Conservation (phyloP, 176 grass and related monocot species). For the Carex littledalei region DNA sequence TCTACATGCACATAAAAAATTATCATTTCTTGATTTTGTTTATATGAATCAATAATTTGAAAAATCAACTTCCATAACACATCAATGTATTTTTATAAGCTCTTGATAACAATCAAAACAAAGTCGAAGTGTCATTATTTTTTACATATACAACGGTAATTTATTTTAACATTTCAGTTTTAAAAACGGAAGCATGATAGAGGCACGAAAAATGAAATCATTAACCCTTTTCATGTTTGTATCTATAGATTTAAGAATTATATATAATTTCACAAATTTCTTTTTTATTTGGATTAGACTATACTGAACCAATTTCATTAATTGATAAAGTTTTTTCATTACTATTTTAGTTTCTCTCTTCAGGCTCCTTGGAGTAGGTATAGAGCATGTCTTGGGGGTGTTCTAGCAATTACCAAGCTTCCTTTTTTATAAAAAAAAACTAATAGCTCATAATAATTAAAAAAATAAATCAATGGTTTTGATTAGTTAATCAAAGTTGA, state of each 20-base stretch:
- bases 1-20: no score
- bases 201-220: no score
- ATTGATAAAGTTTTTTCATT: background rate
- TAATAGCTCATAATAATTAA: background rate
- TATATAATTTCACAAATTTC: background rate
- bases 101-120: no score
- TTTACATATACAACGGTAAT: no score
- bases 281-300: background rate
- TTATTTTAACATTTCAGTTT: no score
- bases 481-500: slow-evolving; percentile 18
- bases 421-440: background rate
- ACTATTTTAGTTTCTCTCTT: background rate
- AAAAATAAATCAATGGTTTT: background rate
- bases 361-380: background rate
- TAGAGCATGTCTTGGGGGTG: background rate
- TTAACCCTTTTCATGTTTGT: no score
- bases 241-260: background rate
- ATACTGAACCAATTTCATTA: background rate
- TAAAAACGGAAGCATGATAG: no score
- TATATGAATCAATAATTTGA: no score
- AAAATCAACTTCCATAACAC: no score
- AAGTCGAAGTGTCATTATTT: no score
- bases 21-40: no score
- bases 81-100: no score
- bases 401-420: background rate